Percentiles rank a stretch among this genome's conserved stretches.
Evolutionary conservation across 2,329 filamentous ascomycete genomes (phyloP).

Genomic region (Xylaria polymorpha): DNA sequence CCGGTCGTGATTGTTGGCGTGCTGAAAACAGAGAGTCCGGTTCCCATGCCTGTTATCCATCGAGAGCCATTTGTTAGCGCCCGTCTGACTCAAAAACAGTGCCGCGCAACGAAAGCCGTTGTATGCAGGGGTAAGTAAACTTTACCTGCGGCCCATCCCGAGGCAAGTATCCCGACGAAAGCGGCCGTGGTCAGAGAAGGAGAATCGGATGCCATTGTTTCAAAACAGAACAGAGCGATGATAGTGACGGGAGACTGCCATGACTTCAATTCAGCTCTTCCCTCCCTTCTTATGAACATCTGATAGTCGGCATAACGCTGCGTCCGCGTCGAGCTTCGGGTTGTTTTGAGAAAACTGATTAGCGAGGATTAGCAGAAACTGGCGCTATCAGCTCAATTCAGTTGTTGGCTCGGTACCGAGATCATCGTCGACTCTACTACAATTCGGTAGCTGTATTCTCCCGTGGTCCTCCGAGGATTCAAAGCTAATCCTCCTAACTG

Average conservation of each 20-base stretch:
- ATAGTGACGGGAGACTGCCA: neutral
- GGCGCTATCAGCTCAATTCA: constrained; percentile 4
- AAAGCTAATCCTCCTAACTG: neutral
- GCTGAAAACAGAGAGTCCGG: constrained; percentile 36
- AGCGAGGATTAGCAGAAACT: neutral
- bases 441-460: neutral
- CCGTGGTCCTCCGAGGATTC: constrained; percentile 6
- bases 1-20: constrained; percentile 40
- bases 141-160: constrained; percentile 37
- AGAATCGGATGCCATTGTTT: constrained; percentile 30
- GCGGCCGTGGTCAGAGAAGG: constrained; percentile 30
- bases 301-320: neutral
- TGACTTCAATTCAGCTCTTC: constrained; percentile 12
- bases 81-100: constrained; percentile 4
- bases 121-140: constrained; percentile 19
- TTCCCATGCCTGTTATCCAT: constrained; percentile 37
- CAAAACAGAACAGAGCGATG: neutral
- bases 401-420: constrained; percentile 29
- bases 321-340: constrained; percentile 13
- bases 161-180: constrained; percentile 33
- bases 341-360: constrained; percentile 3
- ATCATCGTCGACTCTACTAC: neutral
- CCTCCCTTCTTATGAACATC: constrained; percentile 18
- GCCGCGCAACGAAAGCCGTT: neutral
- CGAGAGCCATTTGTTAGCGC: constrained; percentile 20